Base-by-base conservation (phyloP, 345 rosid genomes). In the Populus pruinosa region DNA sequence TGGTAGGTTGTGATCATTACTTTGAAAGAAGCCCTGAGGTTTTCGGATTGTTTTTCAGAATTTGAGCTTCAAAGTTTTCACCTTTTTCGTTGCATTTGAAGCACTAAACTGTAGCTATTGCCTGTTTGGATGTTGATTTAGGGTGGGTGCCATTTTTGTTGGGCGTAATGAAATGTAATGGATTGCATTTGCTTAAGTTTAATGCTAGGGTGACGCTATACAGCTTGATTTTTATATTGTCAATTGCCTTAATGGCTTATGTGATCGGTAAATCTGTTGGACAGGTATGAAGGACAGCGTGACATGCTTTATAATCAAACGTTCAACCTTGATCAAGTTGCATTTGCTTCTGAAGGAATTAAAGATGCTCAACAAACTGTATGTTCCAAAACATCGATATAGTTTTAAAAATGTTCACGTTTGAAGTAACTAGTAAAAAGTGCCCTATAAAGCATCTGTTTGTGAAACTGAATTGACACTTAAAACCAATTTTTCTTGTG, bases 361-460 rank as follows among this genome's bases (percentile, higher is more conserved):
- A 96, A 92, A 88, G 99, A 96, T 84, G 99, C 98, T 62, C 98
- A 96, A 65, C 97, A 94, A 87, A 94, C 99, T 64, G 98, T 96
- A 96, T 67, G 92, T 83, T 27, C 72, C 55, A 20, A 47, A 62
- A 4, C 38, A 7, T 47, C n/a, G 31, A 8, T 7, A 49, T 70
- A 38, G 17, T 79, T 67, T 72, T 21, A 14, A 35, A 61, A 31
- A 27, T 69, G 39, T 49, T 74, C 31, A 14, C 25, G 20, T 69
- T 21, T 29, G 21, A 5, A 25, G 31, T 35, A 47, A 39, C 12
- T 38, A 8, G 17, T 5, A 11, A 5, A 36, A 6, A 10, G 35
- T n/a, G 9, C 43, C 14, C 3, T 4, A 33, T 72, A 53, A 66
- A 27, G 38, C 69, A 33, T 66, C 41, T 14, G 36, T 25, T 25